Base-by-base conservation (phyloP, 208 protist genomes). In the Crithidia fasciculata region DNA sequence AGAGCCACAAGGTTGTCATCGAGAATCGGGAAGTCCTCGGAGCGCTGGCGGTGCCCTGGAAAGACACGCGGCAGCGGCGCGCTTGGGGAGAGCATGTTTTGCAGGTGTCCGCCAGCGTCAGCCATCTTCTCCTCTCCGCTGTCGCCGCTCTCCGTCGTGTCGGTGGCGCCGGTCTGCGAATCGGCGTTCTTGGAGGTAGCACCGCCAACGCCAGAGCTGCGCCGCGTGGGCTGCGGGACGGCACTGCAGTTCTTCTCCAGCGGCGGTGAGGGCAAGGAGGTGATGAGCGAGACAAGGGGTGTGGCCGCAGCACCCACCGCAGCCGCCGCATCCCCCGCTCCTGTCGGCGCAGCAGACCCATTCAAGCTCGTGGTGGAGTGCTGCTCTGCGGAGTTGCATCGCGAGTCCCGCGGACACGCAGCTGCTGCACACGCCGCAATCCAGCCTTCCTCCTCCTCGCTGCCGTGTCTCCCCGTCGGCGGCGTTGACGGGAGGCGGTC, bases 21-120 rank as follows among this genome's bases (percentile, higher is more conserved):
- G 37, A 70, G 16, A 9, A 59, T 4, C 5, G 73, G 66, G 36
- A 73, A 72, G 53, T 73, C 66, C 59, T 78, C 73, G n/a, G 63
- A 39, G 41, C 59, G 41, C 41, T 8, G 73, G 0, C 55, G 52
- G 49, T 67, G 44, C 8, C 53, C 65, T 12, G 28, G 50, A 58
- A 63, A 52, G 36, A 43, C 16, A 8, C 19, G 62, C n/a, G 59
- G 59, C 53, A 72, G 69, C 4, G 66, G 52, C 7, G 43, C 52
- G 18, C 66, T 61, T 10, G 73, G 73, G 8, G 73, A 78, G 45
- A 73, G 50, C 65, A 72, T 68, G 18, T 54, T 16, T 16, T 54
- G 59, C 2, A 18, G 43, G 13, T 36, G 55, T 37, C 41, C 36
- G 2, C 36, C 18, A 2, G 15, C 54, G 12, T 64, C 39, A 2